phyloP scores from a whole-genome alignment of 805 yeast species.

The Candida palmyrensis region DNA sequence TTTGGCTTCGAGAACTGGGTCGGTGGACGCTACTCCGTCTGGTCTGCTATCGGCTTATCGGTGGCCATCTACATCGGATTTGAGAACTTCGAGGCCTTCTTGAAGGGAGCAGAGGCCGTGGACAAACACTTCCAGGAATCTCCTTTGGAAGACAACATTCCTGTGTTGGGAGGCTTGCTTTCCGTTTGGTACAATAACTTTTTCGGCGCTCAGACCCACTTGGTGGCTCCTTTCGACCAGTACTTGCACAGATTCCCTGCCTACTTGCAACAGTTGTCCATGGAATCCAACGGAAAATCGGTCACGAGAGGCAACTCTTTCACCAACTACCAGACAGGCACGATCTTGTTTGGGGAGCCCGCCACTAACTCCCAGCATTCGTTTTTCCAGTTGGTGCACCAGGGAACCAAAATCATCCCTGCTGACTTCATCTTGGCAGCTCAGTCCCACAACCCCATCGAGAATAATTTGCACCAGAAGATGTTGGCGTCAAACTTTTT shows the following conservation, averaged over 20 bases:
- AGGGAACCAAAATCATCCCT: slow-evolving; percentile 97
- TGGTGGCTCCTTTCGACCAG: slow-evolving; percentile 98
- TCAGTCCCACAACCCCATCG: slow-evolving; percentile 95
- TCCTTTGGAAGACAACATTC: slow-evolving; percentile 87
- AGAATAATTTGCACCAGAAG: slow-evolving; percentile 87
- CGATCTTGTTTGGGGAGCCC: slow-evolving; percentile 96
- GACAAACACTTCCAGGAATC: slow-evolving; percentile 85
- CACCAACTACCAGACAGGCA: slow-evolving; percentile 93
- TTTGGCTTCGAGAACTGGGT: slow-evolving; percentile 99
- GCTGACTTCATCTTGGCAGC: slow-evolving; percentile 97
- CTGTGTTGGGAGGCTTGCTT: slow-evolving; percentile 87
- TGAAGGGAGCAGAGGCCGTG: slow-evolving; percentile 96
- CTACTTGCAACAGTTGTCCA: slow-evolving; percentile 94
- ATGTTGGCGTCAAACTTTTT: slow-evolving; percentile 99
- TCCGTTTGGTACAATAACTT: slow-evolving; percentile 99
- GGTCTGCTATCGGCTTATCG: slow-evolving; percentile 98
- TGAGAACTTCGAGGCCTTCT: slow-evolving; percentile 87
- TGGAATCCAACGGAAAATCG: slow-evolving; percentile 99
- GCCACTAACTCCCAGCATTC: slow-evolving; percentile 99
- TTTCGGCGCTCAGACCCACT: slow-evolving; percentile 95
- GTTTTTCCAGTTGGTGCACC: slow-evolving; percentile 98
- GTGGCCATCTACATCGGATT: slow-evolving; percentile 93
- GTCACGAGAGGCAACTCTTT: slow-evolving; percentile 89
- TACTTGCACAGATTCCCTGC: slow-evolving; percentile 99
- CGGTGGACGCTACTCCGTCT: slow-evolving; percentile 99